Evolutionary conservation across 2,329 filamentous ascomycete species (phyloP).

Genomic region (Chaetoscypha palmicola): DNA sequence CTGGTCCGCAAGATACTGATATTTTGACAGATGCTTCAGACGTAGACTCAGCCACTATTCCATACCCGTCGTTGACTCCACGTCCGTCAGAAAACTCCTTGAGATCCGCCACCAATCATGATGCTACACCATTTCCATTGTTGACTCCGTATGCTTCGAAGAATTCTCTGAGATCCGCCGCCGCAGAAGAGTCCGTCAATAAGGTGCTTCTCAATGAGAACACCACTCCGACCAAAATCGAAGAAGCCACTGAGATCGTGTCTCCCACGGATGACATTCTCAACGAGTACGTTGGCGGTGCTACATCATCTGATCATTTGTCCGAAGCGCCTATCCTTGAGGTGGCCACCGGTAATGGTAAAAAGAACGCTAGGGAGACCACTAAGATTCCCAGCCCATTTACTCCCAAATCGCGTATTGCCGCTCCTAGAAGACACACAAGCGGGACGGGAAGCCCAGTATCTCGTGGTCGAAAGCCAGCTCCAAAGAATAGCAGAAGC

Average conservation of each 20-base stretch:
- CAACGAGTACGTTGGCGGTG: background rate
- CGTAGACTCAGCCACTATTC: background rate
- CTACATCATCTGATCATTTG: no score
- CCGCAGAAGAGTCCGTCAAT: background rate
- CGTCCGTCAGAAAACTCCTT: background rate
- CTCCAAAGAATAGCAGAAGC: background rate
- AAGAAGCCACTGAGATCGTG: background rate
- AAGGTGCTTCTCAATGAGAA: background rate
- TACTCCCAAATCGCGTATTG: no score
- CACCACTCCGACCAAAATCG: background rate
- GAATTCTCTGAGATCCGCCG: background rate
- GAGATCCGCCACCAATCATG: background rate
- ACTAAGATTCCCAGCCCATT: no score
- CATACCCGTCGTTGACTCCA: background rate
- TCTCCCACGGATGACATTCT: background rate
- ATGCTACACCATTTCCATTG: background rate
- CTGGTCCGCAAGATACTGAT: no score
- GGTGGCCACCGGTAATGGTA: no score
- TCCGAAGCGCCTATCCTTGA: no score
- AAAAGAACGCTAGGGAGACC: no score
- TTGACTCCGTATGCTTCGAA: background rate
- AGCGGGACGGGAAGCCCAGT: background rate
- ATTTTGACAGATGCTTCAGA: background rate
- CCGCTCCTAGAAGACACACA: no score
- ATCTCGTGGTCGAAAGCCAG: background rate